These are phyloP conservation scores for Calonectria crousiana DNA, from an alignment of 2,329 filamentous ascomycete species.

Conservation along the genomic window DNA sequence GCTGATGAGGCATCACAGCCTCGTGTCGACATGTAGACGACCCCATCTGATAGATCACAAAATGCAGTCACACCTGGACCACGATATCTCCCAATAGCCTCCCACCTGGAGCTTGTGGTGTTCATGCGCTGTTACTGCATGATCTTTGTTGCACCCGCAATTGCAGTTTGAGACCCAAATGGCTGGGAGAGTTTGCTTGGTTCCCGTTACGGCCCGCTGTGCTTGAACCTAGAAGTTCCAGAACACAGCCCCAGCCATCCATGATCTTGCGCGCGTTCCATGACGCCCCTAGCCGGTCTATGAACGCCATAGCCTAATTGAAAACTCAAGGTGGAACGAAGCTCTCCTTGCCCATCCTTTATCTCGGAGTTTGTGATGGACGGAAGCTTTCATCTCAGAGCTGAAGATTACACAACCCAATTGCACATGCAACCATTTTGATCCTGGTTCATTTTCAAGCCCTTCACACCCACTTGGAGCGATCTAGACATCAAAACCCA, in stretches of 20 bases:
- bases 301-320: neutral
- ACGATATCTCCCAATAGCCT: neutral
- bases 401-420: neutral
- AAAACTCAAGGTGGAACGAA: neutral
- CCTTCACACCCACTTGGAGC: neutral
- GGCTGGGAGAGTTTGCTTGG: neutral
- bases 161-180: slow-evolving; percentile 18
- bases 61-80: slow-evolving; percentile 3
- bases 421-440: slow-evolving; percentile 14
- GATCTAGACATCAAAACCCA: neutral
- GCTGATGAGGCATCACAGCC: slow-evolving; percentile 11
- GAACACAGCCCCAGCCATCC: neutral
- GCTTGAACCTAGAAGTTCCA: neutral
- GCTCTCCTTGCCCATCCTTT: neutral
- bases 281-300: neutral
- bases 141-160: slow-evolving; percentile 20
- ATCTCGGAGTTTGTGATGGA: neutral
- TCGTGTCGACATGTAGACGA: neutral
- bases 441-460: neutral
- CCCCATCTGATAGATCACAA: slow-evolving; percentile 26
- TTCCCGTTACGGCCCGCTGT: neutral
- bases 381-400: slow-evolving; percentile 5
- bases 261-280: neutral
- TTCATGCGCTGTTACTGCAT: slow-evolving; percentile 27
- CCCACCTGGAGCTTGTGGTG: neutral